Conservation (phyloP, 805 yeast species). For the Yarrowia hollandica region DNA sequence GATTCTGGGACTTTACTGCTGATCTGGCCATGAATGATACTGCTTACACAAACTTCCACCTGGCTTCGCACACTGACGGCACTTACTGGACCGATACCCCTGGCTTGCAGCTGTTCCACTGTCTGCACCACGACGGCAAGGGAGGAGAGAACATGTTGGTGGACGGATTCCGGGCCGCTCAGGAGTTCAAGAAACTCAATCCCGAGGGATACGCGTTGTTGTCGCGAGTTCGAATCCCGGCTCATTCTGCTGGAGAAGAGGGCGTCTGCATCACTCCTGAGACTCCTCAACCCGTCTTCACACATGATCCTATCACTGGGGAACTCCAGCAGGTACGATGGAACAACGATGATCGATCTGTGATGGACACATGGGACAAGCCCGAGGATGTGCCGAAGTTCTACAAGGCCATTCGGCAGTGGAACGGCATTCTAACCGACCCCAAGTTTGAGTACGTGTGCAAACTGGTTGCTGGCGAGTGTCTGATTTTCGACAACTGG, state of each 20-base stretch:
- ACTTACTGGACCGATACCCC: slow-evolving; percentile 76
- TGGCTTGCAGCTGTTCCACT: slow-evolving; percentile 67
- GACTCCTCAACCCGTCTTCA: slow-evolving; percentile 55
- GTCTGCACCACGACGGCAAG: slow-evolving; percentile 56
- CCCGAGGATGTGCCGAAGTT: slow-evolving; percentile 49
- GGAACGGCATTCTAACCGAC: slow-evolving; percentile 55
- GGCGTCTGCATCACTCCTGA: slow-evolving; percentile 60
- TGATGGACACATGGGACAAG: slow-evolving; percentile 53
- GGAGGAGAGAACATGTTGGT: slow-evolving; percentile 71
- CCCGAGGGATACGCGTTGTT: slow-evolving; percentile 57
- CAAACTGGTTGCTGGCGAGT: slow-evolving; percentile 63
- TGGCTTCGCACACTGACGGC: slow-evolving; percentile 69
- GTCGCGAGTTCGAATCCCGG: slow-evolving; percentile 55
- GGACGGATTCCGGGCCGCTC: slow-evolving; percentile 65
- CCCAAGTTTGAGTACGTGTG: slow-evolving; percentile 54
- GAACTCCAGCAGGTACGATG: slow-evolving; percentile 63
- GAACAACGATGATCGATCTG: slow-evolving; percentile 70
- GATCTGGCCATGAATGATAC: slow-evolving; percentile 67
- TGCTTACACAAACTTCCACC: slow-evolving; percentile 68
- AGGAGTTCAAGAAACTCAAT: slow-evolving; percentile 46
- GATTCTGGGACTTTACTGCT: slow-evolving; percentile 76
- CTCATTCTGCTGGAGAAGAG: slow-evolving; percentile 74
- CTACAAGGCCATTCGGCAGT: slow-evolving; percentile 57
- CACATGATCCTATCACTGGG: slow-evolving; percentile 49
- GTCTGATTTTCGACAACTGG: slow-evolving; percentile 72